These are phyloP conservation scores for Pouteria campechiana DNA, from an alignment of 179 eudicot genomes.

Conservation along the genomic window DNA sequence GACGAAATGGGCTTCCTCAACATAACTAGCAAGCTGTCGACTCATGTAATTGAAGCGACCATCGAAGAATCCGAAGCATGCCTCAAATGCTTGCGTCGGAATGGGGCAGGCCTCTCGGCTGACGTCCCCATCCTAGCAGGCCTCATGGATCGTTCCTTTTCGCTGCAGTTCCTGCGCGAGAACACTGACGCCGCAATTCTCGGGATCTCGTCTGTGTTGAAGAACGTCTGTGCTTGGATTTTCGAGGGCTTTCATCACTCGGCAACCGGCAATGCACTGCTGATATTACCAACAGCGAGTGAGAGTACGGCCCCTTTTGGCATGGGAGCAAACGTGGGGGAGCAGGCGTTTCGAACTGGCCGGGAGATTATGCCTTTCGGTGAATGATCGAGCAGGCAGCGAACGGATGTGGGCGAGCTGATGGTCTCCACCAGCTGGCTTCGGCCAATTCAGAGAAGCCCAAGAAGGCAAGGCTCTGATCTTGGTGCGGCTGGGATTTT, in stretches of 20 bases:
- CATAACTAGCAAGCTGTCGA: constrained; percentile 4
- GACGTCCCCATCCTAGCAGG: constrained; percentile 1
- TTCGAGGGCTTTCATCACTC: no score
- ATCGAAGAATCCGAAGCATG: constrained; percentile 28
- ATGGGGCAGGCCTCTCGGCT: not conserved
- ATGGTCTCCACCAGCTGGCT: no score
- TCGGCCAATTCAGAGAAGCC: no score
- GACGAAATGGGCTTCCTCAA: constrained; percentile 12
- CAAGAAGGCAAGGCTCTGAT: no score
- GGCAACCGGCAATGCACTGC: no score
- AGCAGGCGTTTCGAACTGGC: no score
- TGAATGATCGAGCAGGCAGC: no score
- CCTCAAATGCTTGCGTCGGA: constrained; percentile 5
- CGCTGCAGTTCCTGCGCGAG: constrained; percentile 15
- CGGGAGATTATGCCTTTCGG: no score
- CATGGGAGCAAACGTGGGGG: no score
- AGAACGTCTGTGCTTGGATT: constrained; percentile 13
- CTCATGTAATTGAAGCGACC: constrained; percentile 7
- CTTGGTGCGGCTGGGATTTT: no score
- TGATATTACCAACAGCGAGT: not conserved
- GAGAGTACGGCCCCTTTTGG: no score
- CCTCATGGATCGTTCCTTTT: constrained; percentile 9
- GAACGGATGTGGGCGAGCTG: no score
- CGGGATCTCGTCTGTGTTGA: constrained; percentile 2
- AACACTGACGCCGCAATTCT: constrained; percentile 4